phyloP scores from a whole-genome alignment of 805 yeast species.

The Monosporozyma yasuniensis region DNA sequence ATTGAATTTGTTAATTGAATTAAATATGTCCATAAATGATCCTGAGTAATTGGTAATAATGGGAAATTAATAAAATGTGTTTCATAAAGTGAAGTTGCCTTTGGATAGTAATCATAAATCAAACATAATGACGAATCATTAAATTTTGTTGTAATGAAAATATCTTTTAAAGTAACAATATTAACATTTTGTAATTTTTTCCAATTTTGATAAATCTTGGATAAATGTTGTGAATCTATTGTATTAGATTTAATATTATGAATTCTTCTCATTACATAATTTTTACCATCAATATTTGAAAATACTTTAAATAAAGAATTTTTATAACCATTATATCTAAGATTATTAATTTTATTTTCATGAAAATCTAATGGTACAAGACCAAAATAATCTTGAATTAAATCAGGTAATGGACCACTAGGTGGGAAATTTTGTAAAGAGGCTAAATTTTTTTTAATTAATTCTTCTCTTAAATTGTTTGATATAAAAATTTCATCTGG shows the following conservation, averaged over 20 bases:
- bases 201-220: conserved; percentile 57
- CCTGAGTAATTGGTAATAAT: conserved; percentile 41
- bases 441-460: conserved; percentile 72
- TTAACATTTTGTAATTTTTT: conserved; percentile 40
- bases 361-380: conserved; percentile 66
- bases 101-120: conserved; percentile 80
- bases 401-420: conserved; percentile 49
- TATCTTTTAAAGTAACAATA: conserved; percentile 62
- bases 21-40: conserved; percentile 64
- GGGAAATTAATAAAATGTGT: conserved; percentile 43
- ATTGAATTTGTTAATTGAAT: conserved; percentile 69
- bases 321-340: conserved; percentile 41
- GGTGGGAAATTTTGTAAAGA: conserved; percentile 53
- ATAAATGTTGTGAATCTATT: conserved; percentile 50
- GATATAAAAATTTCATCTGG: conserved; percentile 65
- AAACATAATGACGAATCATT: conserved; percentile 69
- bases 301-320: conserved; percentile 69
- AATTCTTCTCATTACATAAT: conserved; percentile 68
- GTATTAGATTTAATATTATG: conserved; percentile 44
- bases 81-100: conserved; percentile 61
- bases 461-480: conserved; percentile 56
- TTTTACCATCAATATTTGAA: conserved; percentile 67
- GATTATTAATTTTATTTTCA: conserved; percentile 30
- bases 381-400: conserved; percentile 76
- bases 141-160: conserved; percentile 80